Evolutionary conservation across 2,329 filamentous ascomycete species (phyloP).

Genomic region (Diaporthe sp.): DNA sequence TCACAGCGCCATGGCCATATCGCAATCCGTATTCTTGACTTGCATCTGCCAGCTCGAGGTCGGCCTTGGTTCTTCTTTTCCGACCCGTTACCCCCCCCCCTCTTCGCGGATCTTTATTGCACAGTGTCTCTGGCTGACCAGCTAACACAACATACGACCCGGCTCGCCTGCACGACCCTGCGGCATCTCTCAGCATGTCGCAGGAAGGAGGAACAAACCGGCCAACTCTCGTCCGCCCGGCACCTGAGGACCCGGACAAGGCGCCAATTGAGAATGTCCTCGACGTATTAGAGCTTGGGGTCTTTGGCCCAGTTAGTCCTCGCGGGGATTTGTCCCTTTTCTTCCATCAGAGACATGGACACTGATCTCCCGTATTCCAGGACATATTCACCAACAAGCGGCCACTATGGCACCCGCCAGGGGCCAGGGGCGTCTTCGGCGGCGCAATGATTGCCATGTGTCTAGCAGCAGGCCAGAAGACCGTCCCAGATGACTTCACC

Average conservation of each 20-base stretch:
- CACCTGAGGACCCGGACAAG: slow-evolving; percentile 76
- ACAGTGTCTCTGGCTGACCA: neutral
- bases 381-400: slow-evolving; percentile 91
- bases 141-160: neutral
- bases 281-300: slow-evolving; percentile 82
- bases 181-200: slow-evolving; percentile 13
- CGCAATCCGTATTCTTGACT: neutral
- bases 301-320: slow-evolving; percentile 75
- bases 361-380: slow-evolving; percentile 51
- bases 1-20: neutral
- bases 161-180: neutral
- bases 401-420: slow-evolving; percentile 90
- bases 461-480: slow-evolving; percentile 87
- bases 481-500: slow-evolving; percentile 82
- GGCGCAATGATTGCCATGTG: slow-evolving; percentile 94
- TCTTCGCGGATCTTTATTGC: no score
- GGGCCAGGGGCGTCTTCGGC: slow-evolving; percentile 93
- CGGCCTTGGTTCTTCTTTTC: neutral
- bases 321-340: neutral
- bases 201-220: slow-evolving; percentile 37
- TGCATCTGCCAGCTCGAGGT: neutral
- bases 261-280: slow-evolving; percentile 90
- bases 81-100: no score
- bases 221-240: slow-evolving; percentile 78
- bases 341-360: neutral